These are phyloP conservation scores for Trametes coccinea DNA, from an alignment of 768 basidiomycete species.

Conservation along the genomic window DNA sequence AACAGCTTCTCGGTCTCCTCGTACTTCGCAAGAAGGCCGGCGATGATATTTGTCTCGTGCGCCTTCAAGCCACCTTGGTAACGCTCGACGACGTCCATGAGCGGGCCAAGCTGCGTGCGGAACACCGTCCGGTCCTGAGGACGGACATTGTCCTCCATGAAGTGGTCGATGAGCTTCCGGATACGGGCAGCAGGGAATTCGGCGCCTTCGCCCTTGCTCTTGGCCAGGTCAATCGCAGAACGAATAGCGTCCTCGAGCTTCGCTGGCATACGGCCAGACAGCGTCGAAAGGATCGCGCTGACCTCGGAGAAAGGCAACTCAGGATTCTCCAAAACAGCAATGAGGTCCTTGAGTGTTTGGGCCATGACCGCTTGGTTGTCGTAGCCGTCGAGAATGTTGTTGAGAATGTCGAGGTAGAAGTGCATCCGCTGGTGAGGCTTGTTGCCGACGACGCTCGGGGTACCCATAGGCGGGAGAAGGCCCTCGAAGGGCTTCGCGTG, in stretches of 20 bases:
- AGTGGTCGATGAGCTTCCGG: constrained; percentile 84
- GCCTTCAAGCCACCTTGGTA: constrained; percentile 83
- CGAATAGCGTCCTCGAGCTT: constrained; percentile 90
- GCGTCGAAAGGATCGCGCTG: constrained; percentile 76
- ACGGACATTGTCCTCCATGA: constrained; percentile 76
- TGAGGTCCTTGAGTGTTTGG: constrained; percentile 82
- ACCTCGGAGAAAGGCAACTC: constrained; percentile 90
- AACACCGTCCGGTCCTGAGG: constrained; percentile 82
- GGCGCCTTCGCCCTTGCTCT: constrained; percentile 64
- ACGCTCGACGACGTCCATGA: constrained; percentile 76
- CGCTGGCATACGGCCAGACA: constrained; percentile 90
- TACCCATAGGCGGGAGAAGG: constrained; percentile 83
- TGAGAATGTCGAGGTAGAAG: constrained; percentile 71
- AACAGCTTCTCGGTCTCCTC: constrained; percentile 89
- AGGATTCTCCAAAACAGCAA: constrained; percentile 76
- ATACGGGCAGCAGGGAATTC: constrained; percentile 92
- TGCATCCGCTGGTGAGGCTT: constrained; percentile 87
- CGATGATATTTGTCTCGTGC: constrained; percentile 80
- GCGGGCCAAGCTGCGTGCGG: constrained; percentile 63
- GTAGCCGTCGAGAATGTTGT: constrained; percentile 93
- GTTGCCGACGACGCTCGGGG: constrained; percentile 81
- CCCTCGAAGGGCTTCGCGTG: constrained; percentile 99
- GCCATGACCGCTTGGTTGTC: constrained; percentile 94
- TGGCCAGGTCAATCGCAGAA: constrained; percentile 71
- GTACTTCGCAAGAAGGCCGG: constrained; percentile 75